These are phyloP conservation scores for Umbelopsis ramanniana DNA, from an alignment of 192 early-diverging fungal genomes.

Conservation along the genomic window DNA sequence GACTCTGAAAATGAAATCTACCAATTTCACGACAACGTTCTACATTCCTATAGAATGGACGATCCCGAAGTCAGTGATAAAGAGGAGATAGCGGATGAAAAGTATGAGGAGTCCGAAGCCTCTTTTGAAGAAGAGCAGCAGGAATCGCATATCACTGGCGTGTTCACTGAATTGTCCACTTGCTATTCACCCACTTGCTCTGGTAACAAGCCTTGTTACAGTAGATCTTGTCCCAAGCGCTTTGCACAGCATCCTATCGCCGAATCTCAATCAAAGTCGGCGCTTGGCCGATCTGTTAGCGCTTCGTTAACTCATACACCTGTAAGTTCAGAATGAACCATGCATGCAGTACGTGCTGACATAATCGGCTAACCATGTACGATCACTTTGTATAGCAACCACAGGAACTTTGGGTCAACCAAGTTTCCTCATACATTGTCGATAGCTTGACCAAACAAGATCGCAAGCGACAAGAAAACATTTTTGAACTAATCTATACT, in stretches of 20 bases:
- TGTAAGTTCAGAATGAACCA: slow-evolving; percentile 9
- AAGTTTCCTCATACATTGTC: slow-evolving; percentile 75
- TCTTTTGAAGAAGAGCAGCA: slow-evolving; percentile 28
- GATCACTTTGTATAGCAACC: neutral
- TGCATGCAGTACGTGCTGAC: too few species aligned
- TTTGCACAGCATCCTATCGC: slow-evolving; percentile 62
- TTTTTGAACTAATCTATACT: slow-evolving; percentile 91
- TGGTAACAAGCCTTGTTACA: slow-evolving; percentile 83
- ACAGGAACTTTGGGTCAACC: slow-evolving; percentile 83
- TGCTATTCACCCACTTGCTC: slow-evolving; percentile 96
- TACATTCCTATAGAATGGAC: neutral
- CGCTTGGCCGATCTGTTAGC: neutral
- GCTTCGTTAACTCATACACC: slow-evolving; percentile 2
- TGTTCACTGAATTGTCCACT: slow-evolving; percentile 87
- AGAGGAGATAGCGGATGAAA: slow-evolving; percentile 9
- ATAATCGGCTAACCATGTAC: too few species aligned
- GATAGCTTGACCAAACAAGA: slow-evolving; percentile 75
- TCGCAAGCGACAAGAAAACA: slow-evolving; percentile 88
- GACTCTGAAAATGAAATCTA: slow-evolving; percentile 86
- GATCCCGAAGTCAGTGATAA: neutral
- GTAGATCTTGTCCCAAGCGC: slow-evolving; percentile 82
- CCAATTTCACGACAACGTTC: slow-evolving; percentile 64
- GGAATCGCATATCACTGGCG: slow-evolving; percentile 67
- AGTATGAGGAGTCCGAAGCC: slow-evolving; percentile 17
- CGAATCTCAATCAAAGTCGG: slow-evolving; percentile 20